Percentiles rank a stretch among this genome's conserved stretches.
Conservation (phyloP, 352 stramenopile species). For the Pythium rishiriense region DNA sequence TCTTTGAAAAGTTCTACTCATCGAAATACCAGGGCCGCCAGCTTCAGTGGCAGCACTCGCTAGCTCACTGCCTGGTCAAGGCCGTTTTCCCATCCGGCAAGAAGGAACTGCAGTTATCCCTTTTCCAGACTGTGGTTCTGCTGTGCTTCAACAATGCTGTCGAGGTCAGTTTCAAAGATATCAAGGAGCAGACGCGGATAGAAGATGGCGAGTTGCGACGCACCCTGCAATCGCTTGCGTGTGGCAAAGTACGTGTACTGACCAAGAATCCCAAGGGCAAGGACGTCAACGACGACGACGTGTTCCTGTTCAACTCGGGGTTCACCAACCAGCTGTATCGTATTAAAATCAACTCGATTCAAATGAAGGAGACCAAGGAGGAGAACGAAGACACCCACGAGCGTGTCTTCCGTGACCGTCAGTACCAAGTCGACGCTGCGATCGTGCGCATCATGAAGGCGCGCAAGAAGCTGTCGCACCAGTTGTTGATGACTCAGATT, state of each 20-base stretch:
- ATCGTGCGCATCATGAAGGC: conserved; percentile 99
- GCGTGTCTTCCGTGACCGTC: conserved; percentile 91
- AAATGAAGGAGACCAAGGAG: conserved; percentile 94
- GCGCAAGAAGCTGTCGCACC: conserved; percentile 94
- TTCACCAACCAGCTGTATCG: conserved; percentile 89
- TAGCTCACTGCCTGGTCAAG: conserved; percentile 89
- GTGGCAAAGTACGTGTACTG: conserved; percentile 88
- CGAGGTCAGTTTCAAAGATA: conserved; percentile 78
- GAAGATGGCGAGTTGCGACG: conserved; percentile 89
- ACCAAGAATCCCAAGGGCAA: conserved; percentile 87
- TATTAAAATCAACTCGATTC: conserved; percentile 95
- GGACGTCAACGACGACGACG: conserved; percentile 82
- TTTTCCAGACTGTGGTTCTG: conserved; percentile 88
- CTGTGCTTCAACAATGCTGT: conserved; percentile 79
- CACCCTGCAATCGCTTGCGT: conserved; percentile 89
- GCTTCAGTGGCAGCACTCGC: conserved; percentile 90
- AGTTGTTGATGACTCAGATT: conserved; percentile 96
- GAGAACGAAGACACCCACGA: conserved; percentile 94
- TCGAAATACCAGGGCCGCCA: conserved; percentile 88
- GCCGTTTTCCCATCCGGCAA: conserved; percentile 74
- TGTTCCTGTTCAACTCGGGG: conserved; percentile 83
- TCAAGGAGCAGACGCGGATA: conserved; percentile 88
- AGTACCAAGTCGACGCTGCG: conserved; percentile 94
- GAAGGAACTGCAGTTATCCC: conserved; percentile 88
- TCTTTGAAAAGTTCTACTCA: conserved; percentile 90